These are phyloP conservation scores for Glutinoglossum americanum DNA, from an alignment of 495 filamentous ascomycete genomes.

Conservation along the genomic window DNA sequence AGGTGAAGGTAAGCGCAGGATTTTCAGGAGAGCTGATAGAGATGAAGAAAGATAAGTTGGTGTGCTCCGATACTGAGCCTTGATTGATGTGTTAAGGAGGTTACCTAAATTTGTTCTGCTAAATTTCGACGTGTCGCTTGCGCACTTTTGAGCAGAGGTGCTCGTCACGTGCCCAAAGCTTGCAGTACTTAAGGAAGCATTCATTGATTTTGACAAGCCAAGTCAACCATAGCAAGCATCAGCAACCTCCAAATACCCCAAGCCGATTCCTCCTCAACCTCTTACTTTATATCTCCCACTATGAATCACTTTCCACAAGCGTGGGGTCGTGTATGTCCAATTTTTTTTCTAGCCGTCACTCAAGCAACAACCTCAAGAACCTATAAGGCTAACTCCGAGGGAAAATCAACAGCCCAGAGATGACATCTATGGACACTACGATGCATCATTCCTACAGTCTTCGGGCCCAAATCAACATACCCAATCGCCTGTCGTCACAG, in stretches of 20 bases:
- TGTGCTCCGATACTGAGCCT: not conserved
- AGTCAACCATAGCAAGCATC: not conserved
- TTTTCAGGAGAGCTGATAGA: conserved; percentile 8
- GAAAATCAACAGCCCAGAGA: conserved; percentile 52
- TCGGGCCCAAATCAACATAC: conserved; percentile 63
- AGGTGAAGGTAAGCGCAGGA: conserved; percentile 13
- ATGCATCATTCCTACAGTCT: conserved; percentile 56
- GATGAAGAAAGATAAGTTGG: conserved; percentile 11
- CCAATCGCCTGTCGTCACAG: conserved; percentile 78
- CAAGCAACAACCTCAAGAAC: too few relatives aligned
- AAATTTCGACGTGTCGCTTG: conserved; percentile 1
- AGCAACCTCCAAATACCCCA: not conserved
- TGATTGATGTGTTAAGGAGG: conserved; percentile 3
- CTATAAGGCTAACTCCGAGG: not conserved
- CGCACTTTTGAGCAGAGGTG: not conserved
- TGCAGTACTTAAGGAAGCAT: too few relatives aligned
- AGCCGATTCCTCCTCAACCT: too few relatives aligned
- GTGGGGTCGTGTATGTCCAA: conserved; percentile 72
- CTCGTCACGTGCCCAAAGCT: conserved; percentile 7
- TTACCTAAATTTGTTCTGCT: not conserved
- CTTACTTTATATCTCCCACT: not conserved
- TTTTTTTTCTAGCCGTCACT: conserved; percentile 6
- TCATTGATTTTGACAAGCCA: too few relatives aligned
- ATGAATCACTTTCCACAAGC: conserved; percentile 95
- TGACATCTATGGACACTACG: conserved; percentile 87